phyloP scores from a whole-genome alignment of 805 yeast species.

The Suhomyces prunicola region DNA sequence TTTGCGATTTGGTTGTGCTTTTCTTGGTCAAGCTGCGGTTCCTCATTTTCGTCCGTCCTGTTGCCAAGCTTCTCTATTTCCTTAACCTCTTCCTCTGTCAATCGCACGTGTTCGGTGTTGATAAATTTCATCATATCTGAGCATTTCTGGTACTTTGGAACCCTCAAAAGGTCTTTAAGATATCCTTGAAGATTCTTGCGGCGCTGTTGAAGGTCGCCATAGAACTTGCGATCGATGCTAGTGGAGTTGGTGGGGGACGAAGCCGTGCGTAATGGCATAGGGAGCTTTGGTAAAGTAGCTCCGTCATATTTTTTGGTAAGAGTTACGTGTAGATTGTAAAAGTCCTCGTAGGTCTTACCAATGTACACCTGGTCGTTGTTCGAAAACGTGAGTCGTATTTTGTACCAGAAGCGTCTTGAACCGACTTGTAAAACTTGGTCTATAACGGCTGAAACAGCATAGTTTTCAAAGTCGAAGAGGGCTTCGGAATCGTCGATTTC shows the following conservation, averaged over 20 bases:
- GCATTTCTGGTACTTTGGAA: constrained; percentile 2
- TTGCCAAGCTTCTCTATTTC: constrained; percentile 4
- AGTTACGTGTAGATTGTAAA: constrained; percentile 29
- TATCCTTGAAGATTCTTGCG: constrained; percentile 25
- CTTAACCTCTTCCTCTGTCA: constrained; percentile 7
- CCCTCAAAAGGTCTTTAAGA: constrained; percentile 18
- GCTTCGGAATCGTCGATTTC: neutral
- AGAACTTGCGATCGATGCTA: constrained; percentile 9
- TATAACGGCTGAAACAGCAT: constrained; percentile 15
- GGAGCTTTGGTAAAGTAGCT: constrained; percentile 26
- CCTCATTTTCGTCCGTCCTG: neutral
- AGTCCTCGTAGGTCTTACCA: constrained; percentile 35
- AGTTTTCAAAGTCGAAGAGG: constrained; percentile 4
- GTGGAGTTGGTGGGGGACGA: constrained; percentile 6
- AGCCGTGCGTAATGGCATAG: constrained; percentile 22
- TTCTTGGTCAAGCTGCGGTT: neutral
- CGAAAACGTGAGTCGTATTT: constrained; percentile 26
- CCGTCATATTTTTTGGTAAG: constrained; percentile 8
- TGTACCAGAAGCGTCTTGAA: constrained; percentile 30
- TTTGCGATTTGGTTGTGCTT: constrained; percentile 5
- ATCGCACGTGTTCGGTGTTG: neutral
- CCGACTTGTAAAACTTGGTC: constrained; percentile 25
- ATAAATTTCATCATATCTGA: constrained; percentile 8
- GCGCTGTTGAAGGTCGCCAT: constrained; percentile 17
- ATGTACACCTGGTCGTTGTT: constrained; percentile 19